Evolutionary conservation across 768 basidiomycete species (phyloP).

Genomic region (Rhodotorula graminis): DNA sequence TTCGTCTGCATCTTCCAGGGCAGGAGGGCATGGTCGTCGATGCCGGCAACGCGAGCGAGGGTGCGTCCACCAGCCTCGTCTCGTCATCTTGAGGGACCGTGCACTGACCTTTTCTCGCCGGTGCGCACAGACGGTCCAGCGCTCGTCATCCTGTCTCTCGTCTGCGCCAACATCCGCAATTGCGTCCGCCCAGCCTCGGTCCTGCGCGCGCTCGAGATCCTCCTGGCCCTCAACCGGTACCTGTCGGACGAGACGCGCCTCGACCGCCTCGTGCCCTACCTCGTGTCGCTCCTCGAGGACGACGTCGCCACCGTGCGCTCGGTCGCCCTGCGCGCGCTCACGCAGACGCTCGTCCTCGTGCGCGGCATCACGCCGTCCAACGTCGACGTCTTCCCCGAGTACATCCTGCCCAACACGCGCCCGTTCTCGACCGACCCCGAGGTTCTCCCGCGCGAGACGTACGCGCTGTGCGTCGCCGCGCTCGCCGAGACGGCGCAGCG

Average conservation of each 20-base stretch:
- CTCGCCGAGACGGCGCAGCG: conserved; percentile 79
- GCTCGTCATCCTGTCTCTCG: conserved; percentile 75
- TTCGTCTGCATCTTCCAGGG: conserved; percentile 66
- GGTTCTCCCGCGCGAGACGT: conserved; percentile 69
- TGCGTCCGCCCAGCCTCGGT: conserved; percentile 80
- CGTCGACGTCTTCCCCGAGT: conserved; percentile 78
- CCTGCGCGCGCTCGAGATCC: conserved; percentile 74
- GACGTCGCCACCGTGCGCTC: conserved; percentile 77
- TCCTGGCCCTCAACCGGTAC: conserved; percentile 69
- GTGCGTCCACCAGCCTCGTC: conserved; percentile 45
- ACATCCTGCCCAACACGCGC: conserved; percentile 83
- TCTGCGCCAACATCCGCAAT: conserved; percentile 84
- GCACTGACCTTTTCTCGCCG: neutral
- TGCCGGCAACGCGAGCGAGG: conserved; percentile 58
- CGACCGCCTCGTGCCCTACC: conserved; percentile 86
- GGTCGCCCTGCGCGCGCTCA: conserved; percentile 67
- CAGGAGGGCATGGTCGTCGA: conserved; percentile 45
- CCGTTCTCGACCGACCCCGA: conserved; percentile 79
- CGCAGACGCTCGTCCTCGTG: conserved; percentile 58
- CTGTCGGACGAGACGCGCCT: conserved; percentile 92
- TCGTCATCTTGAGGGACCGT: neutral
- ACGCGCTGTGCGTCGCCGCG: conserved; percentile 77
- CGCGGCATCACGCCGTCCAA: conserved; percentile 47
- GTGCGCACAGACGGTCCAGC: conserved; percentile 69
- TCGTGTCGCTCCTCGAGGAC: conserved; percentile 81